Percentiles rank a stretch among this genome's conserved stretches.
phyloP scores from a whole-genome alignment of 1,139 yeast genomes.

The Arxiozyma heterogenica region DNA sequence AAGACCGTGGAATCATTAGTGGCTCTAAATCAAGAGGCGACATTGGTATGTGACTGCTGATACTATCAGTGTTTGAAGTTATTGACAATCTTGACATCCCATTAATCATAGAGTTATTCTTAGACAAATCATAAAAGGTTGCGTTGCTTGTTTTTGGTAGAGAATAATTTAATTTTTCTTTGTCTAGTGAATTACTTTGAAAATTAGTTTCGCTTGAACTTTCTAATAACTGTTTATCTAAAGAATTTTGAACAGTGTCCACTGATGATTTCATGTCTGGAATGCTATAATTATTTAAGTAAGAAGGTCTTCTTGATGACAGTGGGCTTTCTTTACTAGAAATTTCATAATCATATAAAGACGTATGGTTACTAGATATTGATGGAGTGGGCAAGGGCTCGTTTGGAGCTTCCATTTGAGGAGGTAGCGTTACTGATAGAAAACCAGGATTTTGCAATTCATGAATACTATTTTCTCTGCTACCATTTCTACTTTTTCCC shows the following conservation, averaged over 20 bases:
- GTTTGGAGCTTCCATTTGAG: slow-evolving; percentile 30
- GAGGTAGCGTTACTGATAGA: slow-evolving; percentile 36
- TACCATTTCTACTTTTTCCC: slow-evolving; percentile 12
- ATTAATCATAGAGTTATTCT: slow-evolving; percentile 2
- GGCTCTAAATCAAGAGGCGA: slow-evolving; percentile 39
- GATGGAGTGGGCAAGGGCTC: slow-evolving; percentile 17
- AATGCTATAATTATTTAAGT: slow-evolving; percentile 3
- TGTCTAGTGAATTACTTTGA: background rate
- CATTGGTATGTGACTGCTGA: slow-evolving; percentile 7
- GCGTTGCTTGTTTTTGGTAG: background rate
- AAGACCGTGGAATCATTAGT: slow-evolving; percentile 52
- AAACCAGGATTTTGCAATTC: slow-evolving; percentile 18
- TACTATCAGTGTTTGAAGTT: slow-evolving; percentile 10
- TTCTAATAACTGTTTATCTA: slow-evolving; percentile 19
- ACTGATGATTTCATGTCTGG: slow-evolving; percentile 5
- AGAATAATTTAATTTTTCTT: background rate
- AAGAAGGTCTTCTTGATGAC: slow-evolving; percentile 14
- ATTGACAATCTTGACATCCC: slow-evolving; percentile 8
- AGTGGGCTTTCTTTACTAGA: slow-evolving; percentile 21
- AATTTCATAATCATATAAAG: slow-evolving; percentile 10
- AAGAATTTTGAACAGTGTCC: slow-evolving; percentile 3
- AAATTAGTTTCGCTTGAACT: slow-evolving; percentile 3
- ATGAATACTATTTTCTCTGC: slow-evolving; percentile 10
- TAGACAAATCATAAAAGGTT: background rate
- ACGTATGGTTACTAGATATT: slow-evolving; percentile 8